A percentile compares a stretch with the other conserved stretches of the same genome.
These are phyloP conservation scores for Fusarium concolor DNA, from an alignment of 2,329 filamentous ascomycete species.

Conservation along the genomic window DNA sequence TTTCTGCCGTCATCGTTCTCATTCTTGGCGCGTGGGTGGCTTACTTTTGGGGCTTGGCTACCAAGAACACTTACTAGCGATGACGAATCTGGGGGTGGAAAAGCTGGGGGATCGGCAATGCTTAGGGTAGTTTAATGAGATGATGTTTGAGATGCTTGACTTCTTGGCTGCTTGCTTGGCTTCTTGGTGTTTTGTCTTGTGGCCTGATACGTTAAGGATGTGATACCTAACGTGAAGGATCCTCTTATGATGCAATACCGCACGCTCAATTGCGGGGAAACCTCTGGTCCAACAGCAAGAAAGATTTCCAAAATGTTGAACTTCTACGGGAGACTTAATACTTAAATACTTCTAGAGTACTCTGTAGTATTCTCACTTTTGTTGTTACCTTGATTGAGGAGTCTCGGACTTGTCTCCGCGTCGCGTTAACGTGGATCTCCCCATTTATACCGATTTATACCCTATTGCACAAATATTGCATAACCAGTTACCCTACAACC, in stretches of 20 bases:
- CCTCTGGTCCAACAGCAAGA: not conserved
- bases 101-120: not conserved
- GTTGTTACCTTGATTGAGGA: not conserved
- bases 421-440: not conserved
- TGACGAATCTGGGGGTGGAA: not conserved
- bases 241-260: not conserved
- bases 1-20: conserved; percentile 57
- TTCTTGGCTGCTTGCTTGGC: too few relatives aligned
- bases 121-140: fast-evolving
- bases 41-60: conserved; percentile 71
- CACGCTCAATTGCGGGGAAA: too few relatives aligned
- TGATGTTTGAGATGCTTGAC: not conserved
- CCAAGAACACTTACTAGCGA: conserved; percentile 52
- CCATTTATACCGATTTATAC: not conserved
- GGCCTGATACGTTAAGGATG: not conserved
- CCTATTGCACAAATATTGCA: not conserved
- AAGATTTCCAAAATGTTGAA: too few relatives aligned
- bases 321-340: not conserved
- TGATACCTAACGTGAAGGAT: not conserved
- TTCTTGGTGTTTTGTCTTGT: not conserved
- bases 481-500: not conserved
- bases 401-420: conserved; percentile 2
- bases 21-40: conserved; percentile 65
- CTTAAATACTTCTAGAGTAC: not conserved
- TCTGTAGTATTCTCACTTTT: too few relatives aligned